These are phyloP conservation scores for Penicillium paradoxum DNA, from an alignment of 495 filamentous ascomycete species.

Conservation along the genomic window DNA sequence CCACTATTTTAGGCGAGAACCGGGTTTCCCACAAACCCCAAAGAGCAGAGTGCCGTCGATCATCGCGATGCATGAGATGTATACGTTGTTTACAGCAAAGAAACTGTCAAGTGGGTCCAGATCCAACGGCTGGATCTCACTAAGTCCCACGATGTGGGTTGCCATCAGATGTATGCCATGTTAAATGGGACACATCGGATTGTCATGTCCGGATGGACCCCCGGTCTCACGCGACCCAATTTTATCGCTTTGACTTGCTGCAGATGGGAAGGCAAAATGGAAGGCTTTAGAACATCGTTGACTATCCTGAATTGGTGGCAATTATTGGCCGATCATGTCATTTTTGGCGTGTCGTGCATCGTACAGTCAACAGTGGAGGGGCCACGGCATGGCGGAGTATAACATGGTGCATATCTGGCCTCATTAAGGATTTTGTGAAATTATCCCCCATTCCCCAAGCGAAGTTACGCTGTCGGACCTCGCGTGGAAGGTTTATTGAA, in stretches of 20 bases:
- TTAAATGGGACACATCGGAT: not conserved
- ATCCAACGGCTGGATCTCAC: not conserved
- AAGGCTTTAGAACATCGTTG: not conserved
- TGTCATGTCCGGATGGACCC: not conserved
- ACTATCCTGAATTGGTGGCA: not conserved
- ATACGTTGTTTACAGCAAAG: not conserved
- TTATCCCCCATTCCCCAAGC: not conserved
- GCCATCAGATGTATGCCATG: not conserved
- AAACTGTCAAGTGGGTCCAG: not conserved
- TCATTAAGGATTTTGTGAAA: not conserved
- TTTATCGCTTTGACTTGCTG: not conserved
- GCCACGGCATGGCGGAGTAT: not conserved
- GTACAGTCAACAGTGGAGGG: not conserved
- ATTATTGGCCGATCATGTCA: conserved; percentile 9
- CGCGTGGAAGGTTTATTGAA: not conserved
- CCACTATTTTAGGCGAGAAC: not conserved
- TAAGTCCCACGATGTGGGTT: not conserved
- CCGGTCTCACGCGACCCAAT: not conserved
- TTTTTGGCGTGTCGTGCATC: not conserved
- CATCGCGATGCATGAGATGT: not conserved
- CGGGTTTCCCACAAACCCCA: not conserved
- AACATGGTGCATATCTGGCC: too few species aligned
- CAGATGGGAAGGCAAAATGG: not conserved
- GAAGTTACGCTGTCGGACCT: not conserved
- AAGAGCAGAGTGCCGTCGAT: not conserved